These are phyloP conservation scores for Calonectria naviculata DNA, from an alignment of 2,329 filamentous ascomycete species.

Conservation along the genomic window DNA sequence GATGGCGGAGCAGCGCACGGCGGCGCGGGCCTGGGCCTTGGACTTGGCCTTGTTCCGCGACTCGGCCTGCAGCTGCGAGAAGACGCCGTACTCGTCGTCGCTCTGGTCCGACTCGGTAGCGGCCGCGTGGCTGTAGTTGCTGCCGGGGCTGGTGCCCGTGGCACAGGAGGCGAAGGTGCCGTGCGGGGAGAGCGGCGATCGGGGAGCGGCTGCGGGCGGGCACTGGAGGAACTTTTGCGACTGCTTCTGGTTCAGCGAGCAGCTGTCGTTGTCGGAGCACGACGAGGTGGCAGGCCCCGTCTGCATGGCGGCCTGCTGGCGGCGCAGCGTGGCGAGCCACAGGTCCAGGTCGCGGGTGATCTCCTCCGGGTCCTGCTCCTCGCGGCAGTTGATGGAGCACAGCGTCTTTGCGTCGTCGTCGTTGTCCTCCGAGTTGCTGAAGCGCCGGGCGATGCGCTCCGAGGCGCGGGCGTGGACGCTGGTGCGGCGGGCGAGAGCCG, in stretches of 20 bases:
- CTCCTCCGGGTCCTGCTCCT: background rate
- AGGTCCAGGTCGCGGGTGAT: constrained; percentile 26
- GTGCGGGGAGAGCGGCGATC: background rate
- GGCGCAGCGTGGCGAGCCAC: constrained; percentile 23
- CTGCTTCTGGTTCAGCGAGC: background rate
- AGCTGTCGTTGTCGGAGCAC: background rate
- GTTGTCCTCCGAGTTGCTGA: background rate
- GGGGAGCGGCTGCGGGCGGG: background rate
- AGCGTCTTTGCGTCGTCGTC: constrained; percentile 28
- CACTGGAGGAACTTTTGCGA: background rate
- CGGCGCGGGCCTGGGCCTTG: constrained; percentile 1
- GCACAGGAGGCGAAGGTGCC: background rate
- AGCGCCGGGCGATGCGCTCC: constrained; percentile 12
- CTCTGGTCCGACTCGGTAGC: background rate
- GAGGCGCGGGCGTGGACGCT: constrained; percentile 31
- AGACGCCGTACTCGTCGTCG: constrained; percentile 36
- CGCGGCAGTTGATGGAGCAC: constrained; percentile 32
- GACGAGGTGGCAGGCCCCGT: constrained; percentile 17
- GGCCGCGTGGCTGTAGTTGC: background rate
- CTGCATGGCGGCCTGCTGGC: constrained; percentile 27
- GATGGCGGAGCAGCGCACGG: constrained; percentile 2
- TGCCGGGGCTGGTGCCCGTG: background rate
- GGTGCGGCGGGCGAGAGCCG: constrained; percentile 29
- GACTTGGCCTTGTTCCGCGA: background rate
- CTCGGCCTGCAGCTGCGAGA: constrained; percentile 29